Evolutionary conservation across 768 basidiomycete species (phyloP).

Genomic region (Mycena belliarum): DNA sequence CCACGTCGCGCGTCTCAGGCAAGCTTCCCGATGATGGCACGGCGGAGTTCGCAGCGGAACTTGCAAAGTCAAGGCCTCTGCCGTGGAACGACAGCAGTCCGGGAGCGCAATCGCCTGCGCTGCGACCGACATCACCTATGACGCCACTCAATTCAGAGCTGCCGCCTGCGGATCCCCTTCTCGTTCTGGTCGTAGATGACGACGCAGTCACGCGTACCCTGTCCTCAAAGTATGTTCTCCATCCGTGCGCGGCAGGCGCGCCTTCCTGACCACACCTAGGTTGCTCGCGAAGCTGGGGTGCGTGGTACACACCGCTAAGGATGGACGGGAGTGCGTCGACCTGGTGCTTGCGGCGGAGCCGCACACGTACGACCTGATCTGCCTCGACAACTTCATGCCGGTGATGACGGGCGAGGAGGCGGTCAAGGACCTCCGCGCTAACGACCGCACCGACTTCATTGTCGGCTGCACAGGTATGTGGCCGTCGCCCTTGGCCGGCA

Average conservation of each 20-base stretch:
- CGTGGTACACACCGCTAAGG: slow-evolving; percentile 35
- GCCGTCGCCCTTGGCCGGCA: background rate
- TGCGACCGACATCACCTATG: slow-evolving; percentile 2
- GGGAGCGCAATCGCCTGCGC: background rate
- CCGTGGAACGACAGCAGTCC: too few relatives aligned
- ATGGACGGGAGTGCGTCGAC: slow-evolving; percentile 38
- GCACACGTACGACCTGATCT: slow-evolving; percentile 33
- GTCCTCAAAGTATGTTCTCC: slow-evolving; percentile 15
- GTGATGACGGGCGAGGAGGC: slow-evolving; percentile 36
- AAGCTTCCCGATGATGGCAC: background rate
- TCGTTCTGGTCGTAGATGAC: slow-evolving; percentile 35
- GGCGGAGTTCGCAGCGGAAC: background rate
- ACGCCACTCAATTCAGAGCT: background rate
- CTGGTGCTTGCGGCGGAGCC: slow-evolving; percentile 29
- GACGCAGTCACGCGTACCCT: slow-evolving; percentile 35
- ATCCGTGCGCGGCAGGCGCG: background rate
- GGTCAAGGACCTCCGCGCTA: slow-evolving; percentile 31
- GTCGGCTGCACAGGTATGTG: slow-evolving; percentile 26
- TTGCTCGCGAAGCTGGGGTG: slow-evolving; percentile 39
- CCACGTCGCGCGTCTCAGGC: background rate
- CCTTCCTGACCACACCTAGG: slow-evolving; percentile 11
- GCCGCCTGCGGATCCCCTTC: slow-evolving; percentile 19
- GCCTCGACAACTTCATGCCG: slow-evolving; percentile 41
- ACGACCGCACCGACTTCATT: slow-evolving; percentile 36
- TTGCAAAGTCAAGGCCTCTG: background rate